A percentile compares a stretch with the other conserved stretches of the same genome.
phyloP scores from a whole-genome alignment of 108 stramenopile species.

The Skeletonema costatum region DNA sequence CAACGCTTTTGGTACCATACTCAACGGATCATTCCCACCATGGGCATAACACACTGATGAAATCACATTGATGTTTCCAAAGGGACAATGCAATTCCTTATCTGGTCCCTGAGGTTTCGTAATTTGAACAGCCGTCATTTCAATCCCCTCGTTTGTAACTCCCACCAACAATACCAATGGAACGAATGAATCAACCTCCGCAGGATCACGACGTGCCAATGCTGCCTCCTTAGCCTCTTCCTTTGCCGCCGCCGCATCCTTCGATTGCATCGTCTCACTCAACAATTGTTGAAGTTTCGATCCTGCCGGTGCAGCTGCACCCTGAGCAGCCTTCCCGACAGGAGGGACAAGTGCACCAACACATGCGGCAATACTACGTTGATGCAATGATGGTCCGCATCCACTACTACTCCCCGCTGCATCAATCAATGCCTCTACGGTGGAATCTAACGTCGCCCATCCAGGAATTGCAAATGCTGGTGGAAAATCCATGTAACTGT shows the following conservation, averaged over 20 bases:
- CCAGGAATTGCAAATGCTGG: slow-evolving; percentile 76
- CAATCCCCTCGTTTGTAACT: slow-evolving; percentile 33
- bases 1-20: slow-evolving; percentile 53
- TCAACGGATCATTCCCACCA: slow-evolving; percentile 51
- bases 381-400: too few relatives aligned
- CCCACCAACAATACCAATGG: slow-evolving; percentile 30
- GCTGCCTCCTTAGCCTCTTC: slow-evolving; percentile 17
- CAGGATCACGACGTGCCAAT: slow-evolving; percentile 13
- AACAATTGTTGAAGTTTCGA: too few relatives aligned
- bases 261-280: too few relatives aligned
- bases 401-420: too few relatives aligned
- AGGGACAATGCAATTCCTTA: slow-evolving; percentile 42
- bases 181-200: slow-evolving; percentile 18
- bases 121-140: slow-evolving; percentile 38
- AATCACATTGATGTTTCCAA: slow-evolving; percentile 39
- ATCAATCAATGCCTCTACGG: background rate
- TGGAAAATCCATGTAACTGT: slow-evolving; percentile 61
- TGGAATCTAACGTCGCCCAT: slow-evolving; percentile 61
- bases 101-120: slow-evolving; percentile 36
- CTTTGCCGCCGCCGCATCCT: slow-evolving; percentile 17
- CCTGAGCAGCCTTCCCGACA: too few relatives aligned
- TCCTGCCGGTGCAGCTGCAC: too few relatives aligned
- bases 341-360: too few relatives aligned
- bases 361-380: too few relatives aligned
- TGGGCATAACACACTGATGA: slow-evolving; percentile 42